Base-by-base conservation (phyloP, 352 stramenopile genomes). In the Phytophthora hybrid region DNA sequence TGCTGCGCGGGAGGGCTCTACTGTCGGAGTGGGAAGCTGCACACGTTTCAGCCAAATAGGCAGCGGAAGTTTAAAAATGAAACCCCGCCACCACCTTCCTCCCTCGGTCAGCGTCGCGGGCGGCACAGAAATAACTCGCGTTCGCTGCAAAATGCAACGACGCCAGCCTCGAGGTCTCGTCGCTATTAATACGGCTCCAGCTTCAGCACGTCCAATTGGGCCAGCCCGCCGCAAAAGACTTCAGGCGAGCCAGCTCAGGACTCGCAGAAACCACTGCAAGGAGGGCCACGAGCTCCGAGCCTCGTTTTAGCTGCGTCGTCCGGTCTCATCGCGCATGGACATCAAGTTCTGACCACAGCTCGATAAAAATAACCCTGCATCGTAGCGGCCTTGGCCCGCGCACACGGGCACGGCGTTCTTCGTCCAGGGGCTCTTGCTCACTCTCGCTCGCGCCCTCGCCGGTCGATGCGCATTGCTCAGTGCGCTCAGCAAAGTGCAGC, bases 61-160 rank as follows among this genome's bases (percentile, higher is more conserved):
- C 47, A 54, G 60, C 59, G 80, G 71, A 87, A 86, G 73, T 87
- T 88, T 87, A 86, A 83, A 85, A 89, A 85, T 88, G 83, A 91
- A 91, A 91, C 81, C 78, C 75, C 76, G 73, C 32, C 65, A 56
- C 62, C 64, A 74, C 59, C 54, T 72, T 71, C 67, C 39, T 51
- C 55, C 44, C 21, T 19, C 41, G 59, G 39, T 46, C 52, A 52
- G 18, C 23, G 11, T 44, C 61, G 19, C 53, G 56, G 44, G 16
- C n/a, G 23, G 52, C 63, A 73, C 75, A 71, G 61, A 79, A 80
- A 81, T 81, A 82, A 71, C 66, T 64, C 63, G 46, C 66, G 32
- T 68, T 56, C 32, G 39, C 49, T 13, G n/a, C 55, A 46, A 74
- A 67, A 71, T 67, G 54, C 71, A 71, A 74, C 71, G 59, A 74